phyloP scores from a whole-genome alignment of 2,329 filamentous ascomycete species.

The Aureobasidium namibiae region DNA sequence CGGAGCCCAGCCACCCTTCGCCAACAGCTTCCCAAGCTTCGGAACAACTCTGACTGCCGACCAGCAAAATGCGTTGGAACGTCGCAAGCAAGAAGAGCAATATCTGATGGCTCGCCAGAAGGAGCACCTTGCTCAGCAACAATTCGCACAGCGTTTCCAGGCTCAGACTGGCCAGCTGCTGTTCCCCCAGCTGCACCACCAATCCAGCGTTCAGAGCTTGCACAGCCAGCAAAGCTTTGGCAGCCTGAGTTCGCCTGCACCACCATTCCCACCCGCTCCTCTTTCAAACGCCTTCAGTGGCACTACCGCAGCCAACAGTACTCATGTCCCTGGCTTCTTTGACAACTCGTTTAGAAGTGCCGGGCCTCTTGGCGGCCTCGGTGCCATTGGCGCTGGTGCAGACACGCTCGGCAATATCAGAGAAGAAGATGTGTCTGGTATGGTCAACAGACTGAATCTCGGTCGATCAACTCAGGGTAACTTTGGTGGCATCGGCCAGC shows the following conservation, averaged over 20 bases:
- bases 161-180: slow-evolving; percentile 45
- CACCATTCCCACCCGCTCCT: slow-evolving; percentile 48
- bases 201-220: slow-evolving; percentile 88
- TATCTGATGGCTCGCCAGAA: slow-evolving; percentile 94
- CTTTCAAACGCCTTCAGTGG: slow-evolving; percentile 35
- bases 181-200: slow-evolving; percentile 70
- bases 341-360: slow-evolving; percentile 46
- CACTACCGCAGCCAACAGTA: slow-evolving; percentile 14
- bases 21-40: slow-evolving; percentile 90
- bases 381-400: slow-evolving; percentile 37
- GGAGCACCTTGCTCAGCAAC: slow-evolving; percentile 82
- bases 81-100: slow-evolving; percentile 96
- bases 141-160: slow-evolving; percentile 66
- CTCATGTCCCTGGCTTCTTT: slow-evolving; percentile 56
- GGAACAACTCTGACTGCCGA: slow-evolving; percentile 93
- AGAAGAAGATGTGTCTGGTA: slow-evolving; percentile 61
- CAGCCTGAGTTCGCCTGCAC: slow-evolving; percentile 73
- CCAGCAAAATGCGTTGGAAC: slow-evolving; percentile 94
- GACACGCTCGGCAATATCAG: slow-evolving; percentile 41
- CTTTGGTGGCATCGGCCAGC: slow-evolving; percentile 37
- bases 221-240: slow-evolving; percentile 97
- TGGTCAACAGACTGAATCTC: slow-evolving; percentile 59
- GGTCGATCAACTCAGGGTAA: slow-evolving; percentile 38
- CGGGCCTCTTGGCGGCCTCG: slow-evolving; percentile 29
- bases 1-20: slow-evolving; percentile 67